Conservation (phyloP, 352 stramenopile species). For the Globisporangium irregulare region DNA sequence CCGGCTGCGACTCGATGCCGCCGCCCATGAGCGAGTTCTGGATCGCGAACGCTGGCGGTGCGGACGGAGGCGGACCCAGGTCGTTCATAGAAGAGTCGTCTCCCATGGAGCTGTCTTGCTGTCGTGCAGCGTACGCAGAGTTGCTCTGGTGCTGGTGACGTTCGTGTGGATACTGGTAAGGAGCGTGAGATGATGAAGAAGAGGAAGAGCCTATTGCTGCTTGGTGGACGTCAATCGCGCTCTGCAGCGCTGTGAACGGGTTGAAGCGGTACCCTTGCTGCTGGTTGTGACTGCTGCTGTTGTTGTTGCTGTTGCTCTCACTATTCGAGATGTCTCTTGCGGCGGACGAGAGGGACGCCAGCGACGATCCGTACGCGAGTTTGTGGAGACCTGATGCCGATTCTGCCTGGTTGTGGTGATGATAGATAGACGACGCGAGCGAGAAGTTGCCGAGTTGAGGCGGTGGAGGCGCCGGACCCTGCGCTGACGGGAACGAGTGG, state of each 20-base stretch:
- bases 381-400: conserved; percentile 46
- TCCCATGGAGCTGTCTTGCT: conserved; percentile 6
- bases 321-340: conserved; percentile 18
- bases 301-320: conserved; percentile 5
- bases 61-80: conserved; percentile 57
- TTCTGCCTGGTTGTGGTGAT: not conserved
- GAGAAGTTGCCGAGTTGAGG: conserved; percentile 24
- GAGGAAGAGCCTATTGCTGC: conserved; percentile 6
- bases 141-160: conserved; percentile 11
- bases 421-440: conserved; percentile 1
- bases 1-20: conserved; percentile 73
- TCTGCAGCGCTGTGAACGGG: conserved; percentile 58
- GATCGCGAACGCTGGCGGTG: conserved; percentile 56
- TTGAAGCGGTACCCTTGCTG: conserved; percentile 47
- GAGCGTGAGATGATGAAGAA: conserved; percentile 1
- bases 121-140: not conserved
- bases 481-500: conserved; percentile 35
- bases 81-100: conserved; percentile 20
- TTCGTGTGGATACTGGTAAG: conserved; percentile 18
- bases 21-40: conserved; percentile 83
- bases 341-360: conserved; percentile 19
- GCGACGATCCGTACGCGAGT: conserved; percentile 37
- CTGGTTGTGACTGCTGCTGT: not conserved
- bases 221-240: conserved; percentile 43
- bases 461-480: conserved; percentile 13